These are phyloP conservation scores for Diversispora epigaea DNA, from an alignment of 192 early-diverging fungal genomes.

Conservation along the genomic window DNA sequence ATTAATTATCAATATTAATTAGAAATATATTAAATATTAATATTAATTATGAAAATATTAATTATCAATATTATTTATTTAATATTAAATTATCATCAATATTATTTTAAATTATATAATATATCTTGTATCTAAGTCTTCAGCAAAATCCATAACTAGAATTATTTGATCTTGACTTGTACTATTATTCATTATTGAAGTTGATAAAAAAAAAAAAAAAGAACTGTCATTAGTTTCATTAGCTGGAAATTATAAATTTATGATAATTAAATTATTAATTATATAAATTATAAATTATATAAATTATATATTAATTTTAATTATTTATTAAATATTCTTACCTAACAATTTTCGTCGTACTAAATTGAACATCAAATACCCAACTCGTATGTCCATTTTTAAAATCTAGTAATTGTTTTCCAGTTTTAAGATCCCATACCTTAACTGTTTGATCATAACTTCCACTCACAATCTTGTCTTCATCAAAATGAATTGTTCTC, in stretches of 20 bases:
- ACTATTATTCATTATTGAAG: constrained; percentile 28
- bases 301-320: too few relatives aligned
- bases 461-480: constrained; percentile 81
- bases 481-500: constrained; percentile 83
- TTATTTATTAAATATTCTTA: constrained; percentile 25
- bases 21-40: too few relatives aligned
- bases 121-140: constrained; percentile 40
- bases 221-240: not conserved
- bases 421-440: constrained; percentile 88
- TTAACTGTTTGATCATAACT: constrained; percentile 93
- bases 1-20: too few relatives aligned
- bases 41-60: too few relatives aligned
- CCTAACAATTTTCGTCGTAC: constrained; percentile 77
- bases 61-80: too few relatives aligned
- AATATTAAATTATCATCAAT: too few relatives aligned
- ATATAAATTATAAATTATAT: too few relatives aligned
- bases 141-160: constrained; percentile 47
- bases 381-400: constrained; percentile 82
- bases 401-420: constrained; percentile 72
- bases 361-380: constrained; percentile 96
- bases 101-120: constrained; percentile 33
- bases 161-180: constrained; percentile 49
- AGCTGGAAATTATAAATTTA: not conserved
- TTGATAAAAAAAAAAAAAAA: too few relatives aligned
- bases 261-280: constrained; percentile 19